phyloP scores from a whole-genome alignment of 768 basidiomycete genomes.

The Tulasnella calospora region DNA sequence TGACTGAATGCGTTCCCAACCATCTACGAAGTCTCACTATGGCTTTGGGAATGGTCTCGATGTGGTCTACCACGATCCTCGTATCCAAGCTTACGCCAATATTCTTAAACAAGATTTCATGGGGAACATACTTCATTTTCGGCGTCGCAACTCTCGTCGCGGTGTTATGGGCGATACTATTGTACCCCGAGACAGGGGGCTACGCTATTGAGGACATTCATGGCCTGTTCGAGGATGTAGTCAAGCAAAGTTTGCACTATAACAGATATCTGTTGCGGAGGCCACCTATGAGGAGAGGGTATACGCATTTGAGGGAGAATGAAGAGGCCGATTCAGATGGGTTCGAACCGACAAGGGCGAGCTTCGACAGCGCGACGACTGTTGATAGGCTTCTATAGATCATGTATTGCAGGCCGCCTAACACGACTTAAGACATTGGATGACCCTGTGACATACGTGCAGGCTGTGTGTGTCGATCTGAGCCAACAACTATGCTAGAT shows the following conservation, averaged over 20 bases:
- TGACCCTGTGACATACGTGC: neutral
- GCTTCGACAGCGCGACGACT: neutral
- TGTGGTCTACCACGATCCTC: constrained; percentile 48
- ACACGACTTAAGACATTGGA: neutral
- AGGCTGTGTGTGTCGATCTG: neutral
- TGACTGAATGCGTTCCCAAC: constrained; percentile 45
- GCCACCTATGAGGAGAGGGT: neutral
- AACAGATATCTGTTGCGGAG: constrained; percentile 25
- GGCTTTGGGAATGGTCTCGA: constrained; percentile 41
- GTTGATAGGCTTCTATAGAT: neutral
- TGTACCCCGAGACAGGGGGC: constrained; percentile 25
- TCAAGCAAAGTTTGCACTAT: constrained; percentile 25
- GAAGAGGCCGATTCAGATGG: neutral
- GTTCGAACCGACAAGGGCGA: neutral
- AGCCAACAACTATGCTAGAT: neutral
- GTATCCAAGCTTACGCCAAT: constrained; percentile 46
- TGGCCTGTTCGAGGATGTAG: constrained; percentile 21
- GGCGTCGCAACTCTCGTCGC: constrained; percentile 18
- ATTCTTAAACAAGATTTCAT: constrained; percentile 33
- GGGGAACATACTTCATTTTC: constrained; percentile 17
- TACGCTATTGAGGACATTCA: constrained; percentile 29
- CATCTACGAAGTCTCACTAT: constrained; percentile 42
- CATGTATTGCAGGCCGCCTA: neutral
- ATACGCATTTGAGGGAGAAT: neutral
- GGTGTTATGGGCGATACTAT: constrained; percentile 26